Conservation (phyloP, 352 stramenopile species). For the Pythium biforme region DNA sequence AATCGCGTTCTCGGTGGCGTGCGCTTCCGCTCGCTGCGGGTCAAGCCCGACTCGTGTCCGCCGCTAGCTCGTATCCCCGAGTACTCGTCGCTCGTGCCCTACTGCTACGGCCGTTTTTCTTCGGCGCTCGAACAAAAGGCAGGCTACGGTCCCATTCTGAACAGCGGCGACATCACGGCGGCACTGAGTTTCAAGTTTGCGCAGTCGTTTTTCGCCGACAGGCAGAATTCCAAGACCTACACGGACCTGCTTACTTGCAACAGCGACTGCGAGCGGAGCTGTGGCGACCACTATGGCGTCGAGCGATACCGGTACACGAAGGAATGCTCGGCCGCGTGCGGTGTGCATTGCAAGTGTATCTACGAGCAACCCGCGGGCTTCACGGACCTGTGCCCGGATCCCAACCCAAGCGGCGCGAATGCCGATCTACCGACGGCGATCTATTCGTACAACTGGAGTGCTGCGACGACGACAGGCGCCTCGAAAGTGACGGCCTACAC, state of each 20-base stretch:
- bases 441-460: conserved; percentile 65
- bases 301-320: conserved; percentile 51
- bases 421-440: conserved; percentile 31
- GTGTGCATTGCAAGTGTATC: conserved; percentile 64
- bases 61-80: conserved; percentile 50
- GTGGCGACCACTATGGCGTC: conserved; percentile 51
- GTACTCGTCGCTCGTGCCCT: conserved; percentile 58
- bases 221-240: conserved; percentile 41
- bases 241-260: conserved; percentile 54
- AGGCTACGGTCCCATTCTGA: conserved; percentile 61
- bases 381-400: conserved; percentile 44
- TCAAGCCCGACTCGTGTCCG: conserved; percentile 51
- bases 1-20: conserved; percentile 57
- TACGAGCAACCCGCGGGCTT: conserved; percentile 59
- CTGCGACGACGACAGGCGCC: conserved; percentile 22
- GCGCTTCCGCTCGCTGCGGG: conserved; percentile 51
- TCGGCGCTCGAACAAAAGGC: conserved; percentile 33
- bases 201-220: conserved; percentile 45
- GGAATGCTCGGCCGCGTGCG: conserved; percentile 43
- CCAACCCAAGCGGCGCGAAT: conserved; percentile 47
- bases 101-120: conserved; percentile 58
- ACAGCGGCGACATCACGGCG: conserved; percentile 47
- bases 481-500: conserved; percentile 33
- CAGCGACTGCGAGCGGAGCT: conserved; percentile 42
- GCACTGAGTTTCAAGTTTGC: conserved; percentile 46